A percentile compares a stretch with the other conserved stretches of the same genome.
Conservation (phyloP, 176 grass and related monocot species). For the Microstegium vimineum region DNA sequence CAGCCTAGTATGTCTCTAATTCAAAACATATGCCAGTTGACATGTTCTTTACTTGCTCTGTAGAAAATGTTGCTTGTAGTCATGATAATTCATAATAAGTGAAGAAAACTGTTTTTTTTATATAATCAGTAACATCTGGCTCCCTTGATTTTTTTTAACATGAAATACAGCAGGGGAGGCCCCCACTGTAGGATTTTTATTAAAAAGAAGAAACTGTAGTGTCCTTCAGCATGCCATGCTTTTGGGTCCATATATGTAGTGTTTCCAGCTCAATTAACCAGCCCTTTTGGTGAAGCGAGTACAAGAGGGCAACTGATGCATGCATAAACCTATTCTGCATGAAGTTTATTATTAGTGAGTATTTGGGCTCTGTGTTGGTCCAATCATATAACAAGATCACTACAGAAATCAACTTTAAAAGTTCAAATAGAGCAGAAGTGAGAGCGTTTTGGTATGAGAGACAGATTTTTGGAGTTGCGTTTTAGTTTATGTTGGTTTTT, state of each 20-base stretch:
- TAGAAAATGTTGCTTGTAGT: neutral
- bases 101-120: neutral
- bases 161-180: no score
- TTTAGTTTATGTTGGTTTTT: conserved; percentile 15
- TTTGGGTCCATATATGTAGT: neutral
- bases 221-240: neutral
- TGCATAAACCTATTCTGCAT: conserved; percentile 6
- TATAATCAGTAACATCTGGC: neutral
- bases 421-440: neutral
- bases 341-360: neutral
- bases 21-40: conserved; percentile 7
- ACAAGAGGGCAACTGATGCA: neutral
- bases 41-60: neutral
- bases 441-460: conserved; percentile 6
- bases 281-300: neutral
- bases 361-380: neutral
- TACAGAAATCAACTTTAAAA: neutral
- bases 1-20: conserved; percentile 63
- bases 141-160: conserved; percentile 1
- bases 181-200: no score
- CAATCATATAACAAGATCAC: neutral
- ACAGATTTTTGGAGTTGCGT: neutral
- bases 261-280: neutral
- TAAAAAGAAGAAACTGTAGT: no score
- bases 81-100: neutral